Conservation (phyloP, 73 alveolate species). For the Diophrys appendiculata region DNA sequence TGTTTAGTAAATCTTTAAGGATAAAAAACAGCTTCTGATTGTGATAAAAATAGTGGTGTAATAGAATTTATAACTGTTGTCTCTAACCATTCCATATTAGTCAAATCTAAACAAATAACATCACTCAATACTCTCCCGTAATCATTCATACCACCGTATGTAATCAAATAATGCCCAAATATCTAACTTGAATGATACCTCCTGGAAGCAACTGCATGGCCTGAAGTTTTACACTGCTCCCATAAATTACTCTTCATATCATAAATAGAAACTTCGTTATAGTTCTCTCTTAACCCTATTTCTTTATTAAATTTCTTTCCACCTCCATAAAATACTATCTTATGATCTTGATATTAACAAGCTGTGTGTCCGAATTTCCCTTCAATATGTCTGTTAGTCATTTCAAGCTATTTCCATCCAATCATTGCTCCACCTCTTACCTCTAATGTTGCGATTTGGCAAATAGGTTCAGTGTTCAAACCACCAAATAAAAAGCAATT, state of each 20-base stretch:
- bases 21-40: slow-evolving; percentile 8
- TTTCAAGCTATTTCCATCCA: neutral
- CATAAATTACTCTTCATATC: neutral
- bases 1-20: slow-evolving; percentile 2
- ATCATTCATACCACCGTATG: slow-evolving; percentile 22
- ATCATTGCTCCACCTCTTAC: neutral
- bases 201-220: slow-evolving; percentile 6
- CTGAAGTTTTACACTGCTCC: neutral
- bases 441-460: neutral
- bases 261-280: neutral
- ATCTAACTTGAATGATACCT: slow-evolving; percentile 8
- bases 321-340: neutral
- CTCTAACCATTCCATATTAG: neutral
- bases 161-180: slow-evolving; percentile 17
- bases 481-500: neutral
- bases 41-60: neutral
- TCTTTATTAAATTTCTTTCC: neutral
- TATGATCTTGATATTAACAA: neutral
- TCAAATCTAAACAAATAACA: slow-evolving; percentile 9
- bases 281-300: neutral
- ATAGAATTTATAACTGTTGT: neutral
- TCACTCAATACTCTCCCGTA: slow-evolving; percentile 3
- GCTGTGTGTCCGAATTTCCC: slow-evolving; percentile 1
- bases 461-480: neutral
- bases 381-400: neutral